Evolutionary conservation across 2,329 filamentous ascomycete genomes (phyloP).

Genomic region (Neonectria hederae): DNA sequence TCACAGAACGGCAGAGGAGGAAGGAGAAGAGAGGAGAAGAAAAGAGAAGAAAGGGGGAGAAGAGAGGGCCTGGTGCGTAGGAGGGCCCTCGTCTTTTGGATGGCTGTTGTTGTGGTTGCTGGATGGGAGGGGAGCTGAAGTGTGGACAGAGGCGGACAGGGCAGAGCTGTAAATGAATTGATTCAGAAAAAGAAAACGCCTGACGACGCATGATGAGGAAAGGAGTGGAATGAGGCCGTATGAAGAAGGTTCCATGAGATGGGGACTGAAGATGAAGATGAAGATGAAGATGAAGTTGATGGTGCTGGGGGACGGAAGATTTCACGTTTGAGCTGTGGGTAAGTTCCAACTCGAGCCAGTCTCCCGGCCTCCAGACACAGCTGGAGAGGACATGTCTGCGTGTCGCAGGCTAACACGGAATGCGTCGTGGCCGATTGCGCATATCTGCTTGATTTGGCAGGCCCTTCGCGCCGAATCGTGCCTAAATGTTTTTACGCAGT

Average conservation of each 20-base stretch:
- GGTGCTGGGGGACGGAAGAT: background rate
- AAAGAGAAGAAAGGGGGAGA: slow-evolving; percentile 21
- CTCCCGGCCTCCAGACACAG: background rate
- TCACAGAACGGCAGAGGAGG: slow-evolving; percentile 35
- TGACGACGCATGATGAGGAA: slow-evolving; percentile 28
- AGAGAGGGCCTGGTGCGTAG: slow-evolving; percentile 24
- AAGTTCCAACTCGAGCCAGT: background rate
- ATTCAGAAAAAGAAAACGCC: slow-evolving; percentile 40
- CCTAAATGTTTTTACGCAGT: too few relatives aligned
- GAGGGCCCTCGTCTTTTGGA: slow-evolving; percentile 28
- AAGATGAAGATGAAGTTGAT: slow-evolving; percentile 28
- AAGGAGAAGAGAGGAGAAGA: slow-evolving; percentile 29
- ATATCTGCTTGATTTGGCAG: slow-evolving; percentile 64
- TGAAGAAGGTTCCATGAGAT: slow-evolving; percentile 25
- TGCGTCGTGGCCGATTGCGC: slow-evolving; percentile 68
- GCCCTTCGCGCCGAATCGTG: too few relatives aligned
- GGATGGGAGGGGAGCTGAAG: slow-evolving; percentile 40
- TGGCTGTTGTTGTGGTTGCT: slow-evolving; percentile 38
- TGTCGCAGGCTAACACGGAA: slow-evolving; percentile 69
- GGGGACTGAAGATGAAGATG: slow-evolving; percentile 29
- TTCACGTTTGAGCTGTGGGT: slow-evolving; percentile 15
- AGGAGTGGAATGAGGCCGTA: slow-evolving; percentile 36
- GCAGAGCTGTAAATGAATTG: slow-evolving; percentile 46
- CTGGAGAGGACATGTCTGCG: slow-evolving; percentile 61
- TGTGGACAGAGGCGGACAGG: slow-evolving; percentile 43